Evolutionary conservation across 2,329 filamentous ascomycete genomes (phyloP).

Genomic region (Curvularia spicifera): DNA sequence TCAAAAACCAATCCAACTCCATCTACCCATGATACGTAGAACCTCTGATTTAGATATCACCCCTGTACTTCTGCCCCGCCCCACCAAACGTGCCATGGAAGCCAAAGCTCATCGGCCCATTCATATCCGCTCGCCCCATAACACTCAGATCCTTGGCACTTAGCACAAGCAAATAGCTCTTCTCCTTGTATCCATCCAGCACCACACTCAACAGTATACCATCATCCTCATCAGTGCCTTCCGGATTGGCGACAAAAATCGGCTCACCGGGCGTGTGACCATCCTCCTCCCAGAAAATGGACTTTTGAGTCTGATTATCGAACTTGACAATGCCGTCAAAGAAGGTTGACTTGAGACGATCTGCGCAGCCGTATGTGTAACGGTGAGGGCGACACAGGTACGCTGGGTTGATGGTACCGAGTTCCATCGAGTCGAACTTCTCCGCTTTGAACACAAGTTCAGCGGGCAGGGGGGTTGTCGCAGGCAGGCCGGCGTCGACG

Average conservation of each 20-base stretch:
- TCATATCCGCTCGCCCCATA: constrained; percentile 67
- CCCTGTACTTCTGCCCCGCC: constrained; percentile 12
- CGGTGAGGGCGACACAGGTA: constrained; percentile 62
- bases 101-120: constrained; percentile 66
- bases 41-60: constrained; percentile 18
- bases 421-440: constrained; percentile 61
- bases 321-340: constrained; percentile 71
- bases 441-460: constrained; percentile 23
- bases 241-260: constrained; percentile 67
- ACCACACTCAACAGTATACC: constrained; percentile 68
- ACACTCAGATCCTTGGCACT: constrained; percentile 69
- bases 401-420: constrained; percentile 69
- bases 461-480: constrained; percentile 9
- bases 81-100: constrained; percentile 67
- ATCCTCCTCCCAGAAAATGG: constrained; percentile 62
- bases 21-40: not conserved
- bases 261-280: constrained; percentile 73
- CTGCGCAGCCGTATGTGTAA: constrained; percentile 66
- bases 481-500: constrained; percentile 44
- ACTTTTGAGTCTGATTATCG: constrained; percentile 62
- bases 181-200: constrained; percentile 64
- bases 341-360: constrained; percentile 65
- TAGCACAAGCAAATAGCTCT: constrained; percentile 70
- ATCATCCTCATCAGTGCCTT: constrained; percentile 64
- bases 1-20: not conserved